Conservation (phyloP, 1,284 basidiomycete species). For the Ceratobasidium sp. region DNA sequence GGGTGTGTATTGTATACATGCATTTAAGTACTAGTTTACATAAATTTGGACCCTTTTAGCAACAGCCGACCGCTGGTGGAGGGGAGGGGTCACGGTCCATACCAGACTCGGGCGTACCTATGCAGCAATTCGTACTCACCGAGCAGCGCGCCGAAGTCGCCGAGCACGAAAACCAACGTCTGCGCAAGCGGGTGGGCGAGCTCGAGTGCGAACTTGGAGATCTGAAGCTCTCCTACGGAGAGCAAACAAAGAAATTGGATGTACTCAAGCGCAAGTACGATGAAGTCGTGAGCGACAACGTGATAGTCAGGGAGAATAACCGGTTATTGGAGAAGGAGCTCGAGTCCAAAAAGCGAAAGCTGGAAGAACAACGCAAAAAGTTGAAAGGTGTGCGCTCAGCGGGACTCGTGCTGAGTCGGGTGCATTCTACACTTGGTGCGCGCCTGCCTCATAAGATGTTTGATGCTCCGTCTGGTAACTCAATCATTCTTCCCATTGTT, state of each 20-base stretch:
- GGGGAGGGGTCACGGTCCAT: background rate
- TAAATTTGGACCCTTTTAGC: background rate
- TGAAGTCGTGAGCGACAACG: background rate
- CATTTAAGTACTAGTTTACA: background rate
- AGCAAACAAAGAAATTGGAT: background rate
- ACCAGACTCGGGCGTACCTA: background rate
- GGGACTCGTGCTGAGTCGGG: background rate
- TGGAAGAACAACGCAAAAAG: background rate
- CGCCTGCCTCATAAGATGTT: background rate
- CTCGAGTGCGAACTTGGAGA: background rate
- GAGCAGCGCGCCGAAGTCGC: background rate
- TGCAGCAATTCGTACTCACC: background rate
- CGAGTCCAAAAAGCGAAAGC: background rate
- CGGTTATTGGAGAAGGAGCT: background rate
- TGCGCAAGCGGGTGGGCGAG: background rate
- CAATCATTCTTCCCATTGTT: background rate
- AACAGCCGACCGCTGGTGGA: background rate
- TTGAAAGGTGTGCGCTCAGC: background rate
- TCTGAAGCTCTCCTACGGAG: background rate
- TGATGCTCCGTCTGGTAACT: background rate
- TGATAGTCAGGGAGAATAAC: background rate
- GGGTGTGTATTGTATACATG: conserved; percentile 9
- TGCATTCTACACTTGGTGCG: background rate
- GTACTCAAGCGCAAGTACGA: background rate
- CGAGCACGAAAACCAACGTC: background rate